Base-by-base conservation (phyloP, 2,329 filamentous ascomycete species). In the Didymella arachidicola region DNA sequence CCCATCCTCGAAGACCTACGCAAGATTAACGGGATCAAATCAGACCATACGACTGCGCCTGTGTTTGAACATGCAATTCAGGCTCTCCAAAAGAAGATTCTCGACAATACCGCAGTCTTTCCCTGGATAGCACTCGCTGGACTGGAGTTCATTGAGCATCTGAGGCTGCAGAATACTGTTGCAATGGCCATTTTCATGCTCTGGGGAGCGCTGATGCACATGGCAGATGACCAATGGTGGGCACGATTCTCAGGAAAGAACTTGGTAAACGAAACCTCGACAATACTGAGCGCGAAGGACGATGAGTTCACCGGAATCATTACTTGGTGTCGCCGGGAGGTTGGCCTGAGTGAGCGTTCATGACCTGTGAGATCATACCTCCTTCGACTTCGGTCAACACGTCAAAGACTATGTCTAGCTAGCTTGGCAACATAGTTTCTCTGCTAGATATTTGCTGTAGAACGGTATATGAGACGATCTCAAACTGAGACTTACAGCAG, bases 151-250 rank as follows among this genome's bases (percentile, higher is more conserved):
- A 36, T 65, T 8, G 53, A 63, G 6, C 48, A 46, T 7, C 32
- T 65, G n/a, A 53, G 42, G 36, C 19, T 45, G 8, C 60, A 54
- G 7, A 44, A 63, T 16, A 22, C 19, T 29, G 42, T 63, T n/a
- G 62, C 62, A 5, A 39, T 63, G 42, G 44, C 51, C 18, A 58
- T 61, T 7, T 63, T 63, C 47, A 65, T 65, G 62, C 46, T 59
- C 10, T 65, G 62, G 62, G 62, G 62, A 22, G 60, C 60, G n/a
- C 58, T 65, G 4, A 53, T 63, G 41, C 49, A 51, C n/a, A 51
- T 51, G 41, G 43, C 51, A 16, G 54, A 63, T 32, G 49, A 56
- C 4, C 55, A 61, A 43, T 65, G 62, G 62, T 65, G 62, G 62
- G 50, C 46, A 22, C 36, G 36, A 8, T 65, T 63, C 42, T 59